A percentile compares a stretch with the other conserved stretches of the same genome.
These are phyloP conservation scores for Endoconidiophora polonica DNA, from an alignment of 2,329 filamentous ascomycete species.

Conservation along the genomic window DNA sequence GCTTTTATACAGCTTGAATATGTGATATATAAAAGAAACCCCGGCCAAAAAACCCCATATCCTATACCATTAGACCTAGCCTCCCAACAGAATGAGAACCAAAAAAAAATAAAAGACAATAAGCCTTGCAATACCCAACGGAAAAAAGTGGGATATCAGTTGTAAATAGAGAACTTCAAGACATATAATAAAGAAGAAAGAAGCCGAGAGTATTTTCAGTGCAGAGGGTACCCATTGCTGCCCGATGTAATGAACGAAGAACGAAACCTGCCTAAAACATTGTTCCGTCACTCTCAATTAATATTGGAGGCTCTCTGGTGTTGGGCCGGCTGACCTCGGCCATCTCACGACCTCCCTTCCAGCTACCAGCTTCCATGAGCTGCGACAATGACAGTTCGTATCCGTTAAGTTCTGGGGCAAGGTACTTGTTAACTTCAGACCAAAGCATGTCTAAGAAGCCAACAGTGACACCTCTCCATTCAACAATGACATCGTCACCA, in stretches of 20 bases:
- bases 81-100: background rate
- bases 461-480: constrained; percentile 49
- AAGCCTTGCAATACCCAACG: background rate
- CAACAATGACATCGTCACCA: constrained; percentile 43
- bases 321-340: constrained; percentile 91
- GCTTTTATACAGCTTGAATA: background rate
- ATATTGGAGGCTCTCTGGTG: constrained; percentile 88
- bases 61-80: background rate
- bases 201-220: background rate
- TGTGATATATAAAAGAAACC: background rate
- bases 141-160: constrained; percentile 1
- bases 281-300: constrained; percentile 91
- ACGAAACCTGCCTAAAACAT: constrained; percentile 50
- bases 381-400: constrained; percentile 66
- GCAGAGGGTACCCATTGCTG: background rate
- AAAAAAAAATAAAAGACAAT: background rate
- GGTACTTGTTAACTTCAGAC: constrained; percentile 38
- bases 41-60: background rate
- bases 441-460: constrained; percentile 40
- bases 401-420: constrained; percentile 49
- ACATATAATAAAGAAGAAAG: background rate
- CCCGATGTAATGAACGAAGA: background rate
- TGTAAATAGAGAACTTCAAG: background rate
- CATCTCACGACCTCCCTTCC: constrained; percentile 96
- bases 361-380: constrained; percentile 87